phyloP scores from a whole-genome alignment of 768 basidiomycete species.

The Myochromella boudieri region DNA sequence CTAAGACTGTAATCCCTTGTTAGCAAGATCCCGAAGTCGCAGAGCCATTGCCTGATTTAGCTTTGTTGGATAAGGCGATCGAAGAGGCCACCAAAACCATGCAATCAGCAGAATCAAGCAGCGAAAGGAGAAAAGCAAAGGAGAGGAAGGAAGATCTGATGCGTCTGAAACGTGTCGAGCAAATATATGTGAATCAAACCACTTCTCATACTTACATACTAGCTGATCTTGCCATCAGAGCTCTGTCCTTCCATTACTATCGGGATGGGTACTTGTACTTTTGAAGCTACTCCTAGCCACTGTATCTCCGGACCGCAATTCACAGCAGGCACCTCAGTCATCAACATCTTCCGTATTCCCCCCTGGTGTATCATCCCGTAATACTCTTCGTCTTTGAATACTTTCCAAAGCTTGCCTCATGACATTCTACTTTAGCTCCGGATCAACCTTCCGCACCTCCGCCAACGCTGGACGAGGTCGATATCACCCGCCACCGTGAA shows the following conservation, averaged over 20 bases:
- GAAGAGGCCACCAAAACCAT: constrained; percentile 58
- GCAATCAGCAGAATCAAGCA: constrained; percentile 45
- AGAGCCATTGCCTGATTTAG: constrained; percentile 73
- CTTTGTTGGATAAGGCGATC: constrained; percentile 70
- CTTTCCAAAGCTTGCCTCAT: neutral
- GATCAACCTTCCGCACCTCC: constrained; percentile 66
- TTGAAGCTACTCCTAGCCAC: constrained; percentile 92
- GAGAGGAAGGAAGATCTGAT: constrained; percentile 79
- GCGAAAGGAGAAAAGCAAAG: constrained; percentile 61
- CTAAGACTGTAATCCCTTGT: constrained; percentile 3
- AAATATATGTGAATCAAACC: constrained; percentile 77
- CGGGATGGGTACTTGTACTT: constrained; percentile 90
- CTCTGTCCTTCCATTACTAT: constrained; percentile 77
- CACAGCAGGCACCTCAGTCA: constrained; percentile 58
- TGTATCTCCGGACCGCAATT: constrained; percentile 75
- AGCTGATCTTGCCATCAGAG: constrained; percentile 46
- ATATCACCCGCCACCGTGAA: constrained; percentile 92
- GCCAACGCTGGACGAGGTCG: constrained; percentile 85
- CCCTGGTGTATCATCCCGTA: constrained; percentile 67
- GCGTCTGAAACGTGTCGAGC: constrained; percentile 86
- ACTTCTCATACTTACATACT: neutral
- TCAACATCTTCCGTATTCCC: constrained; percentile 73
- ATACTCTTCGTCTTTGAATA: constrained; percentile 21
- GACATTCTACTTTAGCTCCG: constrained; percentile 39
- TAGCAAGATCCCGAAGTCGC: constrained; percentile 55